A percentile compares a stretch with the other conserved stretches of the same genome.
Evolutionary conservation across 2,329 filamentous ascomycete genomes (phyloP).

Genomic region (Ophiostoma novo-ulmi): DNA sequence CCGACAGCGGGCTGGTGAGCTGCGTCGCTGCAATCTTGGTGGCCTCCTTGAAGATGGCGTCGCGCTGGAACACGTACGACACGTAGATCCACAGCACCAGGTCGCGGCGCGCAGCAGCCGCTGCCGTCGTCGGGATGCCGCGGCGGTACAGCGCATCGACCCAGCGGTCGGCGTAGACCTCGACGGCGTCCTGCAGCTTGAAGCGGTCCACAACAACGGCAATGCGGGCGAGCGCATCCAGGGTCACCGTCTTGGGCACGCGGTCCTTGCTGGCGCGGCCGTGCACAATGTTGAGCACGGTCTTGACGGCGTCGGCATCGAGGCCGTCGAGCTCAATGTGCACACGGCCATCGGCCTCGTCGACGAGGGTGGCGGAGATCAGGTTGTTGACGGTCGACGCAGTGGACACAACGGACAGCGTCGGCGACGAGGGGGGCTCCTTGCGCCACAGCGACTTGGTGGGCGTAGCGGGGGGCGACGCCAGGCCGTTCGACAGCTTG

Average conservation of each 20-base stretch:
- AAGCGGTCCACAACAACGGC: constrained; percentile 43
- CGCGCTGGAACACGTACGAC: constrained; percentile 33
- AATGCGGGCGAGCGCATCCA: constrained; percentile 43
- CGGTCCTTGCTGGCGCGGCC: constrained; percentile 37
- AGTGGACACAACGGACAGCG: not conserved
- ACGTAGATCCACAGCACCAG: constrained; percentile 34
- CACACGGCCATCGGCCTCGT: constrained; percentile 32
- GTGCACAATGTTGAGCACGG: constrained; percentile 45
- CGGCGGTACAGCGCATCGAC: constrained; percentile 30
- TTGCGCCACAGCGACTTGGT: constrained; percentile 21
- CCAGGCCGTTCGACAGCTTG: constrained; percentile 9
- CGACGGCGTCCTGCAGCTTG: constrained; percentile 40
- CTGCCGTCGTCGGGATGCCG: constrained; percentile 25
- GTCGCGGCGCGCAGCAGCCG: constrained; percentile 26
- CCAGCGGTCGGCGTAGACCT: constrained; percentile 41
- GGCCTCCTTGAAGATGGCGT: constrained; percentile 30
- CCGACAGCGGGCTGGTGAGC: constrained; percentile 30
- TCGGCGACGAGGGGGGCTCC: constrained; percentile 2
- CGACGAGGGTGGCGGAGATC: constrained; percentile 22
- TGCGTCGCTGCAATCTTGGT: constrained; percentile 31
- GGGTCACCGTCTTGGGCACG: constrained; percentile 36
- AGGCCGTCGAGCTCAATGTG: constrained; percentile 33
- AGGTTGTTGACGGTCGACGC: not conserved
- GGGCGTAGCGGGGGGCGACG: constrained; percentile 16
- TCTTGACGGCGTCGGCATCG: constrained; percentile 37